Conservation (phyloP, 2,329 filamentous ascomycete genomes). For the Fusarium lateritium region DNA sequence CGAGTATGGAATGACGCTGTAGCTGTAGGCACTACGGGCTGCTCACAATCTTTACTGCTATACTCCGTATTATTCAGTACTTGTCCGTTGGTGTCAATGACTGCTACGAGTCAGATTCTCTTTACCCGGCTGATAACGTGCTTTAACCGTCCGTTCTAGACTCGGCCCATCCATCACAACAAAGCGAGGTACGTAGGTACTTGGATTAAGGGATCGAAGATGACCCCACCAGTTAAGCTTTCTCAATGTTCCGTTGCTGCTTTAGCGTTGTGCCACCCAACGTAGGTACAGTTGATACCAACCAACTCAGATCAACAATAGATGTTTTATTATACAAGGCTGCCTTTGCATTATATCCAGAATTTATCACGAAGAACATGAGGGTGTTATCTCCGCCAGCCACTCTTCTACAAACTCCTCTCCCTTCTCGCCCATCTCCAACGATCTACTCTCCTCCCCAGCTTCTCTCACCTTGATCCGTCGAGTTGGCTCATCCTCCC, state of each 20-base stretch:
- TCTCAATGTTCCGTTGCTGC: constrained; percentile 33
- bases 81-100: background rate
- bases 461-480: constrained; percentile 58
- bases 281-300: background rate
- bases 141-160: constrained; percentile 15
- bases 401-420: constrained; percentile 50
- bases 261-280: constrained; percentile 28
- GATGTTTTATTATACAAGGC: background rate
- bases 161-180: background rate
- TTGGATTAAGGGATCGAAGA: constrained; percentile 7
- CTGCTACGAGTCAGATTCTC: constrained; percentile 3
- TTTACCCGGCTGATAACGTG: constrained; percentile 1
- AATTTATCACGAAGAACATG: constrained; percentile 1
- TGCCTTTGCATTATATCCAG: background rate
- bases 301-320: background rate
- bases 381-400: constrained; percentile 46
- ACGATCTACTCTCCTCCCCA: constrained; percentile 50
- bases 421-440: constrained; percentile 50
- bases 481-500: constrained; percentile 53
- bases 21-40: no score
- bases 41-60: no score
- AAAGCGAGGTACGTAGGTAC: background rate
- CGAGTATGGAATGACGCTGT: background rate
- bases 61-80: no score
- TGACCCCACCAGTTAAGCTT: constrained; percentile 45